Evolutionary conservation across 2,329 filamentous ascomycete genomes (phyloP), one percentile per base, ranked within the genome.

Genomic region (Penicillium thymicola): DNA sequence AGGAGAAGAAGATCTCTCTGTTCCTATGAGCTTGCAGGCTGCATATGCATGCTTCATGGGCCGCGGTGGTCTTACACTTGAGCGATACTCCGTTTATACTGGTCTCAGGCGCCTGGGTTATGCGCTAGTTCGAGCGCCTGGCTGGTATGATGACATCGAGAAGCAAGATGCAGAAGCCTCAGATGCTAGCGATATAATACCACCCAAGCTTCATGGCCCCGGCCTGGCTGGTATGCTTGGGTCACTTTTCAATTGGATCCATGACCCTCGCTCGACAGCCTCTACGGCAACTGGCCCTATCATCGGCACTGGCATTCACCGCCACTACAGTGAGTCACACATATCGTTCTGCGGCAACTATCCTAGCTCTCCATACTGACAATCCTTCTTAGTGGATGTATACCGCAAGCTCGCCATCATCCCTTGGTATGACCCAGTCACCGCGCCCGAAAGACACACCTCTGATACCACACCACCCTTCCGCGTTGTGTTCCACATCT

Each of bases 21-120:
- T 94, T n/a, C 92, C 93, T 0, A 87, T 99, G 79, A 96, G 90
- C 73, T 76, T 97, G 38, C 90, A 97, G 72, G 92, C 89, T 6
- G 92, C 92, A 0, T 97, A 97, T 77, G 85, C 92, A 5, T 82
- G 91, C 23, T 86, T 96, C 51, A 83, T 96, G 61, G 91, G 91
- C 1, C 78, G 83, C 25, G 87, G 75, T 28, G 81, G 79, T 10
- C 64, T 87, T 62, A 85, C 82, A 0, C 78, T 97, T 58, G 90
- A 95, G 64, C 86, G 90, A 67, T 97, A 91, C 66, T 89, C 89
- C 48, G 93, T 97, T 28, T 99, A 92, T 72, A 83, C 91, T 1
- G 88, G 92, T 51, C 78, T 99, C 65, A 94, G 89, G 71, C 83
- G 94, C 49, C 79, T 85, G 36, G 93, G 94, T 18, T 97, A 96